These are phyloP conservation scores for Choricystis sp. DNA, from an alignment of 139 green algal genomes.

Conservation along the genomic window DNA sequence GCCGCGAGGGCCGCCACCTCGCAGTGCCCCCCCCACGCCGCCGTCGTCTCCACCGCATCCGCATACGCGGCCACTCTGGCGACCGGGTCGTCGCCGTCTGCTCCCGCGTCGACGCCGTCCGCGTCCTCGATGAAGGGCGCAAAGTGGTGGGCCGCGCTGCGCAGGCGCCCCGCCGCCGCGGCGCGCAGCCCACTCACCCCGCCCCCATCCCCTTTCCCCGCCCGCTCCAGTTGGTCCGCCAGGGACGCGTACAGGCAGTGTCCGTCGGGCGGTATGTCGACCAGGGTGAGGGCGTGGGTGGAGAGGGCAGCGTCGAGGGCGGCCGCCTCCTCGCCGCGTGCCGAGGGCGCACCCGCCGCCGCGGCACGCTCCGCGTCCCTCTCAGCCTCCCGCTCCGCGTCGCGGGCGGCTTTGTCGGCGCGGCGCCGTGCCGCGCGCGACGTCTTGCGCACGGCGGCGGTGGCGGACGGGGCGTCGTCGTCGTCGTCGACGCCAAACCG, in stretches of 20 bases:
- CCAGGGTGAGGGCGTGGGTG: conserved; percentile 44
- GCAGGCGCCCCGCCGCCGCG: neutral
- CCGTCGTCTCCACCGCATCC: conserved; percentile 45
- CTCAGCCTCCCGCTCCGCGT: conserved; percentile 60
- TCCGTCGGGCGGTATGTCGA: conserved; percentile 73
- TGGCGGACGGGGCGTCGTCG: too few species aligned
- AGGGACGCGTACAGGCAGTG: conserved; percentile 86
- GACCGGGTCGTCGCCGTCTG: conserved; percentile 5
- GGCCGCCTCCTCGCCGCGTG: conserved; percentile 41
- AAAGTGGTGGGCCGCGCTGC: conserved; percentile 6
- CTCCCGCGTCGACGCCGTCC: neutral
- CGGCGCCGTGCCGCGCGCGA: neutral
- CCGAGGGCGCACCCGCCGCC: conserved; percentile 38
- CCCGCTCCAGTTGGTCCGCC: neutral
- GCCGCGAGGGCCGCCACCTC: conserved; percentile 66
- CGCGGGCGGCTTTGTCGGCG: conserved; percentile 6
- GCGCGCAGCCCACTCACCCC: neutral
- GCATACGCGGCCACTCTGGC: neutral
- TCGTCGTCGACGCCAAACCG: conserved; percentile 6
- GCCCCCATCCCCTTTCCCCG: neutral
- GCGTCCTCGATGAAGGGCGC: conserved; percentile 18
- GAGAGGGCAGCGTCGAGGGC: conserved; percentile 38
- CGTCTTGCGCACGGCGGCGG: neutral
- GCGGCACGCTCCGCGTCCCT: conserved; percentile 59
- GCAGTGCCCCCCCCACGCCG: conserved; percentile 79